phyloP scores from a whole-genome alignment of 352 stramenopile genomes.

The Phytophthora cryptogea region DNA sequence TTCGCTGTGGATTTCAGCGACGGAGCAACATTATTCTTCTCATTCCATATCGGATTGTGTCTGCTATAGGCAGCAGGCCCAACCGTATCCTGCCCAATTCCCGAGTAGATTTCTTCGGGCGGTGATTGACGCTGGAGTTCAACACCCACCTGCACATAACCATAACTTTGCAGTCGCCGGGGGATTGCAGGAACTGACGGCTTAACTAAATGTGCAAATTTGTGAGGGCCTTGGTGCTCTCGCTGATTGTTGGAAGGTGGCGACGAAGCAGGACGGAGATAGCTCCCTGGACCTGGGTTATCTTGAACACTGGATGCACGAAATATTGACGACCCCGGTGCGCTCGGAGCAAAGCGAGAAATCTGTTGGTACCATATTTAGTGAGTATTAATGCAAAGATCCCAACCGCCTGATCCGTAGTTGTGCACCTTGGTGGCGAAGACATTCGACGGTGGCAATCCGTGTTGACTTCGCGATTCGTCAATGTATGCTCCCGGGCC shows the following conservation, averaged over 20 bases:
- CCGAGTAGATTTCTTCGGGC: constrained; percentile 62
- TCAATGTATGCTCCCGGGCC: constrained; percentile 64
- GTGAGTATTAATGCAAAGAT: background rate
- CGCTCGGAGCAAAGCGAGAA: constrained; percentile 72
- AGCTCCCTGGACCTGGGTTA: constrained; percentile 70
- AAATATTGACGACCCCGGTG: constrained; percentile 73
- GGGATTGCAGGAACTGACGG: constrained; percentile 70
- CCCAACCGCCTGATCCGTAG: background rate
- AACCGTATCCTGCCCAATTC: constrained; percentile 72
- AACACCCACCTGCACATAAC: constrained; percentile 56
- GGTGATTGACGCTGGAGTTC: constrained; percentile 51
- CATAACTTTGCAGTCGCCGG: constrained; percentile 75
- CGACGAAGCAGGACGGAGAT: constrained; percentile 35
- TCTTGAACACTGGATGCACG: constrained; percentile 68
- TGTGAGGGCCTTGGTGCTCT: constrained; percentile 28
- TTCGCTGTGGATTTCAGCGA: constrained; percentile 74
- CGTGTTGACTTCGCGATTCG: constrained; percentile 14
- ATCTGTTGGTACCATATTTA: constrained; percentile 35
- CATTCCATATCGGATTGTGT: constrained; percentile 63
- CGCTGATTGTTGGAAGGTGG: constrained; percentile 32
- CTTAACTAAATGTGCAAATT: constrained; percentile 57
- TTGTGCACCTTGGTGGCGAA: constrained; percentile 67
- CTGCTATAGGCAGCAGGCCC: constrained; percentile 68
- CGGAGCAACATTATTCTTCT: constrained; percentile 64
- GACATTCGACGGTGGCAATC: constrained; percentile 49